Conservation (phyloP, 257 asterid genomes). For the Plectranthus barbatus region DNA sequence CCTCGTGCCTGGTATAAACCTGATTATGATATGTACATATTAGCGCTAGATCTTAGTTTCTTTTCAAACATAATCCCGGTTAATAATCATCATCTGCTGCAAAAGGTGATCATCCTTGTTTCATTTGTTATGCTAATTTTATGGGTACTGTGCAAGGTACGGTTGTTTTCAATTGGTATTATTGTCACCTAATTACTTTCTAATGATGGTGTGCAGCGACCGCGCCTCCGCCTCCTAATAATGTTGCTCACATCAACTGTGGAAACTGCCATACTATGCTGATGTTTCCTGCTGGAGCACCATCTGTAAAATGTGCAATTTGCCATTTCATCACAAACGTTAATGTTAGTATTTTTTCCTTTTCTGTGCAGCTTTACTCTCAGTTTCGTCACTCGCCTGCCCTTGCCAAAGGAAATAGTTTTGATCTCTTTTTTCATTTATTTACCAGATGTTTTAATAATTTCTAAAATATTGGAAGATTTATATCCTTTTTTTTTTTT, state of each 20-base stretch:
- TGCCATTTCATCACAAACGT: conserved; percentile 77
- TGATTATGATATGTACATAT: neutral
- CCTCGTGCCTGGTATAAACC: conserved; percentile 67
- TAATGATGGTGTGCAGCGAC: conserved; percentile 27
- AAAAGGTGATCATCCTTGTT: neutral
- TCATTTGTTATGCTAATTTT: neutral
- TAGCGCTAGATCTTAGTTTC: neutral
- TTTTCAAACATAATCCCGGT: neutral
- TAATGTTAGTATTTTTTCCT: conserved; percentile 38
- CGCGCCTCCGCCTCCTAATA: conserved; percentile 24
- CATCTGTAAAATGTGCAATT: conserved; percentile 88
- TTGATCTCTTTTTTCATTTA: neutral
- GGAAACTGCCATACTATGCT: conserved; percentile 77
- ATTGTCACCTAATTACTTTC: neutral
- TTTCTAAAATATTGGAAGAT: neutral
- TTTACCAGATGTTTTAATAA: neutral
- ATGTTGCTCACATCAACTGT: conserved; percentile 74
- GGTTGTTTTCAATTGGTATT: neutral
- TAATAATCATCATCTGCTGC: neutral
- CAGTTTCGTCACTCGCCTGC: neutral
- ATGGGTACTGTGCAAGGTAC: neutral
- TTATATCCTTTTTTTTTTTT: neutral
- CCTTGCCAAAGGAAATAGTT: neutral
- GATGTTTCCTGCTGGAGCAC: conserved; percentile 97
- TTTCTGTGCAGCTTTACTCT: neutral